Conservation (phyloP, 768 basidiomycete genomes). For the Lyophyllum semitale region DNA sequence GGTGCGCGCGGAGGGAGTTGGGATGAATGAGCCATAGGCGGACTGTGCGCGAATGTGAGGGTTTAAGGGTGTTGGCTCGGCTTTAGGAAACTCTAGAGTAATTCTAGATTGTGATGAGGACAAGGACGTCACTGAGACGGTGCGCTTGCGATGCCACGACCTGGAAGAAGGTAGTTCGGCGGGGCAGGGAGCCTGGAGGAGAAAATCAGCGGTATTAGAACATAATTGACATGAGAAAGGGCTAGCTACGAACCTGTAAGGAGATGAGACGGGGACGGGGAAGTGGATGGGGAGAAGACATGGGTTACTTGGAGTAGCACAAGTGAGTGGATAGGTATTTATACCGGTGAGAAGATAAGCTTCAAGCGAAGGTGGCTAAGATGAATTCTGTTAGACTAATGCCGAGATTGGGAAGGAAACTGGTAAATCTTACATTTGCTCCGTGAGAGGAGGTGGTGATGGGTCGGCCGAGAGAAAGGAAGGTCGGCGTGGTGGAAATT, state of each 20-base stretch:
- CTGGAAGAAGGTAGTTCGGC: neutral
- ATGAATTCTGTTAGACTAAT: neutral
- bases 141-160: constrained; percentile 16
- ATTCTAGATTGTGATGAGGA: constrained; percentile 19
- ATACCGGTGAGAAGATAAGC: constrained; percentile 6
- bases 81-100: constrained; percentile 12
- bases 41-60: constrained; percentile 11
- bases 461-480: neutral
- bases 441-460: neutral
- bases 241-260: constrained; percentile 10
- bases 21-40: constrained; percentile 23
- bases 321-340: constrained; percentile 4
- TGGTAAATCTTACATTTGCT: constrained; percentile 1
- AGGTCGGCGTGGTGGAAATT: too few species aligned
- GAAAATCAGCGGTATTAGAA: neutral
- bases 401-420: constrained; percentile 12
- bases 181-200: neutral
- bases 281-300: neutral
- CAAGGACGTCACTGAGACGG: constrained; percentile 17
- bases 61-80: constrained; percentile 7
- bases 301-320: neutral
- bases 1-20: constrained; percentile 19
- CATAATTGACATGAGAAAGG: neutral
- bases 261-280: neutral
- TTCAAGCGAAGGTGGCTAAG: neutral